Percentiles rank a stretch among this genome's conserved stretches.
Evolutionary conservation across 2,329 filamentous ascomycete species (phyloP).

Genomic region (Colletotrichum somersetense): DNA sequence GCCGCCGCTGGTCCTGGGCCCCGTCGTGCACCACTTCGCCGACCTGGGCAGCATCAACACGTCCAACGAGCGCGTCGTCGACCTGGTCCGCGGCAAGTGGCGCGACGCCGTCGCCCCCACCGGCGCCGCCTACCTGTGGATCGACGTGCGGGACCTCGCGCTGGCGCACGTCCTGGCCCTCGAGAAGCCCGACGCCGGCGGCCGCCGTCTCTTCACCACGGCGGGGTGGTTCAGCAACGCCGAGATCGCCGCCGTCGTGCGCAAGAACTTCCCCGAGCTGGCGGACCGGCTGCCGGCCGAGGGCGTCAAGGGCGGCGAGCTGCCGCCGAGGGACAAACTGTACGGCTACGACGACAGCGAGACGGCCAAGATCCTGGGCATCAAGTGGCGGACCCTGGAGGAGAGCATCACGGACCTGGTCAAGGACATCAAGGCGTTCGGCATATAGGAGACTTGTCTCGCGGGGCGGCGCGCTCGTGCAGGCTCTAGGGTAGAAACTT

Average conservation of each 20-base stretch:
- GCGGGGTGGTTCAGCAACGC: conserved; percentile 62
- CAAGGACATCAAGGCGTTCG: conserved; percentile 47
- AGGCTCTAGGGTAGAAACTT: neutral
- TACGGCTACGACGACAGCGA: conserved; percentile 70
- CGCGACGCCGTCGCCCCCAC: conserved; percentile 57
- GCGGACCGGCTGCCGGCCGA: conserved; percentile 60
- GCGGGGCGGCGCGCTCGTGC: neutral
- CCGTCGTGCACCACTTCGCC: conserved; percentile 42
- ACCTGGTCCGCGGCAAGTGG: conserved; percentile 64
- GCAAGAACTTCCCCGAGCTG: conserved; percentile 64
- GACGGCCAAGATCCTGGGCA: conserved; percentile 70
- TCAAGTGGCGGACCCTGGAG: conserved; percentile 73
- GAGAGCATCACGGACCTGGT: conserved; percentile 73
- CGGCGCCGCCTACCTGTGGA: conserved; percentile 60
- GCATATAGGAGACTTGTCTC: conserved; percentile 41
- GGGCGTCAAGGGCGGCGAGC: conserved; percentile 58
- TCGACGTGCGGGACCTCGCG: conserved; percentile 70
- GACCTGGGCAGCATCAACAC: conserved; percentile 62
- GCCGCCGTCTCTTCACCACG: conserved; percentile 64
- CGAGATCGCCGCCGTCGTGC: conserved; percentile 58
- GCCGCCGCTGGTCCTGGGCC: conserved; percentile 62
- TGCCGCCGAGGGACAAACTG: conserved; percentile 54
- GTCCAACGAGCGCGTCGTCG: conserved; percentile 65
- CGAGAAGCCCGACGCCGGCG: conserved; percentile 61
- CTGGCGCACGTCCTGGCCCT: conserved; percentile 65